Percentiles rank a stretch among this genome's conserved stretches.
phyloP scores from a whole-genome alignment of 768 basidiomycete genomes.

The Suillus lakei region DNA sequence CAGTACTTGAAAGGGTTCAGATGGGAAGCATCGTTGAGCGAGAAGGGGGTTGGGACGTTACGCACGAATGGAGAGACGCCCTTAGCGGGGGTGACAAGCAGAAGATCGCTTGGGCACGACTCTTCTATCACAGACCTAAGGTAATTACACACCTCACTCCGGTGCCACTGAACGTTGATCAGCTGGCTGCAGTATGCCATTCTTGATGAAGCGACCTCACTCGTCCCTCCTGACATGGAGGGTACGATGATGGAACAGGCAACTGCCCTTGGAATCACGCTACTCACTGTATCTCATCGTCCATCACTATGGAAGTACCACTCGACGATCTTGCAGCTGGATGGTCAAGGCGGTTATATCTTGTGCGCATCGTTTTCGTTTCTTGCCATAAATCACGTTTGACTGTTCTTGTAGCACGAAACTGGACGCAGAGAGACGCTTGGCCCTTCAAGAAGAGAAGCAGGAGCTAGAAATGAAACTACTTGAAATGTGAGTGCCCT shows the following conservation, averaged over 20 bases:
- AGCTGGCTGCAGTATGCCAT: conserved; percentile 79
- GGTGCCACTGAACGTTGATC: conserved; percentile 7
- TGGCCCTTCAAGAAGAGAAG: conserved; percentile 94
- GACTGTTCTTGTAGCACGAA: conserved; percentile 61
- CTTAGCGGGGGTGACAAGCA: conserved; percentile 97
- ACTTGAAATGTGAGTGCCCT: conserved; percentile 74
- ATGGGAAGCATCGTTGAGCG: conserved; percentile 88
- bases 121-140: conserved; percentile 96
- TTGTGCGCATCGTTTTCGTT: conserved; percentile 62
- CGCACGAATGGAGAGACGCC: conserved; percentile 93
- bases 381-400: background rate
- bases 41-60: conserved; percentile 94
- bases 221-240: conserved; percentile 92
- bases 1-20: conserved; percentile 76
- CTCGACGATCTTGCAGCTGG: conserved; percentile 85
- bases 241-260: conserved; percentile 95
- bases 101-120: conserved; percentile 93
- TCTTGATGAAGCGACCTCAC: conserved; percentile 94
- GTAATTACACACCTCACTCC: conserved; percentile 41
- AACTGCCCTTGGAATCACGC: conserved; percentile 83
- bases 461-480: conserved; percentile 85
- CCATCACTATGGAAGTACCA: conserved; percentile 95
- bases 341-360: conserved; percentile 93
- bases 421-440: conserved; percentile 86
- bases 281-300: conserved; percentile 94